Percentiles rank a stretch among this genome's conserved stretches.
phyloP scores from a whole-genome alignment of 805 yeast genomes.

The Saccharomycodes ludwigii region DNA sequence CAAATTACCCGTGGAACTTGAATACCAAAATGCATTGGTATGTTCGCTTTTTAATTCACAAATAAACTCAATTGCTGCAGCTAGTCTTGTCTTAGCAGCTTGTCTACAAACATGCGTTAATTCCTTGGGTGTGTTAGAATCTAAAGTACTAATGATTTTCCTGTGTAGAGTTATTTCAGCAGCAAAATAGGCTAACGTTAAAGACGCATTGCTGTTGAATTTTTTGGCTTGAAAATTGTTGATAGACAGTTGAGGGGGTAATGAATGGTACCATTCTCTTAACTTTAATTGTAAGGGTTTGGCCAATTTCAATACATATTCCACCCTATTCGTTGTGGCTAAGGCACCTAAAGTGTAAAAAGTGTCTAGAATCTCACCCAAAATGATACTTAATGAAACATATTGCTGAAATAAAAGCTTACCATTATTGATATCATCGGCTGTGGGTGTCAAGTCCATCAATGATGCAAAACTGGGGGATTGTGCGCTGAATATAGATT shows the following conservation, averaged over 20 bases:
- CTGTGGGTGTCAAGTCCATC: constrained; percentile 18
- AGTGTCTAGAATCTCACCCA: constrained; percentile 58
- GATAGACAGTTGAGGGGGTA: constrained; percentile 57
- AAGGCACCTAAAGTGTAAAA: constrained; percentile 64
- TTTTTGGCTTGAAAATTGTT: constrained; percentile 44
- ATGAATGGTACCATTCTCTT: constrained; percentile 65
- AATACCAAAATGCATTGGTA: constrained; percentile 82
- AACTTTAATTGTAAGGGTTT: constrained; percentile 67
- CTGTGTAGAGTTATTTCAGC: constrained; percentile 82
- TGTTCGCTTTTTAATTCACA: constrained; percentile 69
- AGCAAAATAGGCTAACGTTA: constrained; percentile 79
- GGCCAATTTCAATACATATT: constrained; percentile 59
- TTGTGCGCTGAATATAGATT: constrained; percentile 4
- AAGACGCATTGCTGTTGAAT: constrained; percentile 61
- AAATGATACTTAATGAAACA: constrained; percentile 52
- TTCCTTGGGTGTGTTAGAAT: constrained; percentile 32
- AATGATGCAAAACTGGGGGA: constrained; percentile 8
- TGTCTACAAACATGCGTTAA: constrained; percentile 58
- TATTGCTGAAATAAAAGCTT: constrained; percentile 54
- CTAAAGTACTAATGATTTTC: constrained; percentile 48
- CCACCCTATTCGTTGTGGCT: constrained; percentile 42
- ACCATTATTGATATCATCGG: constrained; percentile 57
- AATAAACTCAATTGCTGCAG: constrained; percentile 74
- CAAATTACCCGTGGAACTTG: constrained; percentile 65
- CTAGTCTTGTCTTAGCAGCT: constrained; percentile 73